Base-by-base conservation (phyloP, 2,329 filamentous ascomycete genomes). In the Ciborinia camelliae region DNA sequence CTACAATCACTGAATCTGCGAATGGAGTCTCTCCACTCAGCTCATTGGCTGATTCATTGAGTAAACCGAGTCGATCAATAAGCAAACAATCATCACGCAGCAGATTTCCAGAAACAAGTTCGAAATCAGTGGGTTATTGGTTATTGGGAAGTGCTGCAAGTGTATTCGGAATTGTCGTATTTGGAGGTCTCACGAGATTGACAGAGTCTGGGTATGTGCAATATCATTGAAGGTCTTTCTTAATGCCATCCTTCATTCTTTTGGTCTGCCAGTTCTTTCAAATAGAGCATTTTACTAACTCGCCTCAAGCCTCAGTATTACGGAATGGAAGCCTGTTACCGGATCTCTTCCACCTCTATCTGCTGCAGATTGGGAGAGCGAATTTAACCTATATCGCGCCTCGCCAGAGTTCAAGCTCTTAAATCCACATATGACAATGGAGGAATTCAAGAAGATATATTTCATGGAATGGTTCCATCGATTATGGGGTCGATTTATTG, bases 391-490 rank as follows among this genome's bases (percentile, higher is more conserved):
- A 78, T 99, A 99, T 81, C 89, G 90, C 70, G 86, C 90, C 51
- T 97, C 92, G 26, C 95, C 95, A 68, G 95, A 99, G 78, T 99
- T 94, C 80, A 87, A 90, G 74, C 85, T 92, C 68, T 84, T 99
- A 71, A 99, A 99, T 79, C 90, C 93, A 39, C 86, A 91, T 76
- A 99, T 99, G 95, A 89, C 85, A 39, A 82, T 99, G 64, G 84
- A 88, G 65, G 95, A 99, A 76, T 99, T 98, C 81, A 97, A 98
- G 79, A 90, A 95, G 76, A 99, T 99, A 71, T 99, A 98, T 84
- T 99, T 90, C 77, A 98, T 98, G 95, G 95, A 99, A 81, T 99
- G 95, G 95, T 87, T 89, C 51, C 95, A 99, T 78, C 87, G 95
- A 37, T 83, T 97, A 63, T 98, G 95, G 93, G 95, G 95, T 53